Conservation (phyloP, 495 filamentous ascomycete species). For the Xylaria curta region DNA sequence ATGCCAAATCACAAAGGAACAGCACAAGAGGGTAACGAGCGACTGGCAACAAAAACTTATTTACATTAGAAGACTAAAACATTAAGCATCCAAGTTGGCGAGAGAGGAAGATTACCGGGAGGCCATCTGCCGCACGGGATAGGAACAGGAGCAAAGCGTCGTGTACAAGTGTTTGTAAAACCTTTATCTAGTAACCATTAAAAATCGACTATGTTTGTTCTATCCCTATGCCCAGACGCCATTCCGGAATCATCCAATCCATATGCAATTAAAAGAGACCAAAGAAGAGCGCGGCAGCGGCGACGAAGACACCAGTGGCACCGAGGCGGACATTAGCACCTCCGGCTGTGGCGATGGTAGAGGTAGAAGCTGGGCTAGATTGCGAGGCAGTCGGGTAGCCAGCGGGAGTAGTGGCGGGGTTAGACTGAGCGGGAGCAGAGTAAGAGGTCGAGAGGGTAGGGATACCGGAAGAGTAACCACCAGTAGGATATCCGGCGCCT, state of each 20-base stretch:
- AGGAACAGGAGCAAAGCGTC: neutral
- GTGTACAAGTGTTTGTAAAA: neutral
- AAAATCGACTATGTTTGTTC: constrained; percentile 10
- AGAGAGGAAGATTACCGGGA: neutral
- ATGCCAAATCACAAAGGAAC: constrained; percentile 21
- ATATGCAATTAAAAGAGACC: constrained; percentile 36
- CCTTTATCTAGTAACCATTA: constrained; percentile 9
- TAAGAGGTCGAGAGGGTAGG: constrained; percentile 30
- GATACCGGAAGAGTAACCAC: constrained; percentile 1
- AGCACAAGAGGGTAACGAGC: constrained; percentile 5
- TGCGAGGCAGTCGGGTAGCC: constrained; percentile 9
- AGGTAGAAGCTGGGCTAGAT: constrained; percentile 16
- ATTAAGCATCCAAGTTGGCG: constrained; percentile 10
- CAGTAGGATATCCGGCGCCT: constrained; percentile 12
- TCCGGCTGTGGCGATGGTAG: constrained; percentile 34
- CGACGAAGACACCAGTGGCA: constrained; percentile 33
- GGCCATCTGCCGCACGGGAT: constrained; percentile 12
- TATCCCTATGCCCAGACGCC: constrained; percentile 24
- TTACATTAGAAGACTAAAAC: constrained; percentile 29
- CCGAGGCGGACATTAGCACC: constrained; percentile 30
- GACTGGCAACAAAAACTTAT: constrained; percentile 13
- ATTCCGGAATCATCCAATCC: constrained; percentile 4
- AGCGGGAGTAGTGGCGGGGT: constrained; percentile 17
- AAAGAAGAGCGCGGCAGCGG: constrained; percentile 34
- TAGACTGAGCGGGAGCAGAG: constrained; percentile 6